These are phyloP conservation scores for Phytopythium vexans DNA, from an alignment of 352 stramenopile species.

Conservation along the genomic window DNA sequence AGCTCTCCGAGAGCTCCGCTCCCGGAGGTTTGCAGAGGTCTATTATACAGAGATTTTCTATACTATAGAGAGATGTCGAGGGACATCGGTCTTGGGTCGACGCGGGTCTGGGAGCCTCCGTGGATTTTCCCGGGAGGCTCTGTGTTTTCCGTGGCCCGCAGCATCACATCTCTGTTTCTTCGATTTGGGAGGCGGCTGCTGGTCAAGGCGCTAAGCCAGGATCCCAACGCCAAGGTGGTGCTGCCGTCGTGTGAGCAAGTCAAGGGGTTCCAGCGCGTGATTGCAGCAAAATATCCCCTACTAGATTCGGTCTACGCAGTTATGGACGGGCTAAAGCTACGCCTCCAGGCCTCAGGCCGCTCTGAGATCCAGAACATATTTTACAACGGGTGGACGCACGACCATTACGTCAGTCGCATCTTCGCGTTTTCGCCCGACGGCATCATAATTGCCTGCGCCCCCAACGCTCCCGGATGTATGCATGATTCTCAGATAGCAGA, in stretches of 20 bases:
- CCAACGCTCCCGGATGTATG: constrained; percentile 18
- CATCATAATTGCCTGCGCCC: constrained; percentile 17
- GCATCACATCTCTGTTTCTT: background rate
- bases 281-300: background rate
- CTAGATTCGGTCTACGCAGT: background rate
- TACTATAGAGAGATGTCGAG: no score
- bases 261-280: background rate
- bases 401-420: constrained; percentile 21
- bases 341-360: constrained; percentile 7
- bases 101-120: no score
- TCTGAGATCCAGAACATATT: constrained; percentile 12
- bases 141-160: background rate
- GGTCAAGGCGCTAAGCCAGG: background rate
- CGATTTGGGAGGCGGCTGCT: constrained; percentile 1
- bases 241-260: no score
- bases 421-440: constrained; percentile 27
- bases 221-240: no score
- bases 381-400: constrained; percentile 19
- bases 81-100: no score
- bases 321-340: constrained; percentile 28
- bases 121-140: no score
- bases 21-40: no score
- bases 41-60: no score
- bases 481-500: constrained; percentile 13
- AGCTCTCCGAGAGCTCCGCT: no score